phyloP scores from a whole-genome alignment of 768 basidiomycete species.

The Phaeolepiota aurea region DNA sequence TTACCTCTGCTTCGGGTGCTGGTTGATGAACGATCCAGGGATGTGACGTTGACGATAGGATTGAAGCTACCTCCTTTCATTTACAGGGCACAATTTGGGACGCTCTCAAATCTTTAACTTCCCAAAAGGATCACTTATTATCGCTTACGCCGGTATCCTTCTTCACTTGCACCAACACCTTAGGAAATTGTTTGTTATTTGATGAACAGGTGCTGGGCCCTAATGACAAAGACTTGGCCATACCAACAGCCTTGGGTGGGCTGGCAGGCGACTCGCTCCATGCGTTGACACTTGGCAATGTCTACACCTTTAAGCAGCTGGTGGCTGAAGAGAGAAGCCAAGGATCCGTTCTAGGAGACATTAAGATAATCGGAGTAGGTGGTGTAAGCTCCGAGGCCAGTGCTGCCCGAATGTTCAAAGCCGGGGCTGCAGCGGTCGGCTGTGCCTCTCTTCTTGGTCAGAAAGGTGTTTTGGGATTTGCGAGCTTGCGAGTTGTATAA shows the following conservation, averaged over 20 bases:
- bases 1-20: conserved; percentile 47
- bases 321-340: conserved; percentile 28
- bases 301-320: conserved; percentile 49
- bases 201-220: conserved; percentile 33
- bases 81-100: conserved; percentile 49
- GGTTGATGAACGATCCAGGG: conserved; percentile 35
- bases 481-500: conserved; percentile 24
- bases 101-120: conserved; percentile 32
- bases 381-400: conserved; percentile 62
- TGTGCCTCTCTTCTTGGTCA: conserved; percentile 45
- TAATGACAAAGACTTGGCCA: conserved; percentile 31
- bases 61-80: conserved; percentile 77
- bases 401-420: conserved; percentile 59
- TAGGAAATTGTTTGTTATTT: conserved; percentile 64
- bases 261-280: conserved; percentile 74
- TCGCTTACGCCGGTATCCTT: conserved; percentile 49
- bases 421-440: conserved; percentile 68
- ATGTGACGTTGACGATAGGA: conserved; percentile 56
- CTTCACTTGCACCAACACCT: conserved; percentile 74
- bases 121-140: too few species aligned
- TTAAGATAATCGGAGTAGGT: conserved; percentile 74
- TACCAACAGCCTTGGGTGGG: conserved; percentile 62
- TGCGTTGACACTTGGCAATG: conserved; percentile 72
- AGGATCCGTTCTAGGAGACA: conserved; percentile 29
- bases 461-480: conserved; percentile 45